Conservation (phyloP, 805 yeast species). For the Nakazawaea sp. region DNA sequence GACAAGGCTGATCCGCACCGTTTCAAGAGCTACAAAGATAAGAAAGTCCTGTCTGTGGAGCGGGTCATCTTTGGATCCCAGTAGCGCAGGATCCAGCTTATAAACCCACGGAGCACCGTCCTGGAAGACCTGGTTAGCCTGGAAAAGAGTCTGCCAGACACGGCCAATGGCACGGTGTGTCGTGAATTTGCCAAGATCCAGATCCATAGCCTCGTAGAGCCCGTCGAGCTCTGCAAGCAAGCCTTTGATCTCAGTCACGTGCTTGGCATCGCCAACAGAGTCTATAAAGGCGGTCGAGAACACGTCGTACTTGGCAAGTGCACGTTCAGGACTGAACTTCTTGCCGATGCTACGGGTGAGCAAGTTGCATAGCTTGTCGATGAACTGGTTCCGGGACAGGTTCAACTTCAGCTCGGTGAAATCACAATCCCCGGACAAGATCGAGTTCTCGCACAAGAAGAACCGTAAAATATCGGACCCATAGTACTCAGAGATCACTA, state of each 20-base stretch:
- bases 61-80: slow-evolving; percentile 18
- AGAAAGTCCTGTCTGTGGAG: slow-evolving; percentile 38
- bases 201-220: slow-evolving; percentile 32
- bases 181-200: slow-evolving; percentile 37
- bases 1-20: slow-evolving; percentile 59
- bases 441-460: slow-evolving; percentile 70
- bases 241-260: slow-evolving; percentile 14
- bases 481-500: slow-evolving; percentile 50
- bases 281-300: background rate
- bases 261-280: slow-evolving; percentile 11
- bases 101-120: slow-evolving; percentile 70
- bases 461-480: slow-evolving; percentile 73
- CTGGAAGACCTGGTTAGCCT: slow-evolving; percentile 65
- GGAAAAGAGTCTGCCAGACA: slow-evolving; percentile 53
- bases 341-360: slow-evolving; percentile 67
- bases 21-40: slow-evolving; percentile 63
- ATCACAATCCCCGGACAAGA: slow-evolving; percentile 71
- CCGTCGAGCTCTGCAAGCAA: slow-evolving; percentile 27
- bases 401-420: slow-evolving; percentile 55
- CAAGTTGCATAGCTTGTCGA: slow-evolving; percentile 80
- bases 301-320: slow-evolving; percentile 24
- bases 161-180: slow-evolving; percentile 47
- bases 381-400: slow-evolving; percentile 52
- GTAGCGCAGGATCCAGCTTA: slow-evolving; percentile 14
- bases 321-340: slow-evolving; percentile 51